Percentiles rank a stretch among this genome's conserved stretches.
Conservation (phyloP, 192 early-diverging fungal genomes). For the Glomus cerebriforme region DNA sequence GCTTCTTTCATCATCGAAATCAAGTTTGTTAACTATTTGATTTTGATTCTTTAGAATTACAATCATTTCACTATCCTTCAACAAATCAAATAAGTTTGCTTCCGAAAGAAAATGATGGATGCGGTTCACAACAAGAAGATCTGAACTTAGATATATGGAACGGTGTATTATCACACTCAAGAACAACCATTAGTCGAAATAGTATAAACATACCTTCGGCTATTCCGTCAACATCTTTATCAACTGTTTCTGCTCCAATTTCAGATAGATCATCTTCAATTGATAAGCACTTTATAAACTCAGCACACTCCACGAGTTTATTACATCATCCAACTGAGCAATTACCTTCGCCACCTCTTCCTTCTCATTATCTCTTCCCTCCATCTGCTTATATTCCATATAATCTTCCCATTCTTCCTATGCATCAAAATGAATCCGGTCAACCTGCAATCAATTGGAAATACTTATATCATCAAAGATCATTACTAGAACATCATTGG, state of each 20-base stretch:
- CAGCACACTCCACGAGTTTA: background rate
- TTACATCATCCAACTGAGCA: background rate
- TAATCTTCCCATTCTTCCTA: constrained; percentile 24
- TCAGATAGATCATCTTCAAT: background rate
- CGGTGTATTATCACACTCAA: background rate
- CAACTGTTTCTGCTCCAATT: background rate
- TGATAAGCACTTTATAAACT: background rate
- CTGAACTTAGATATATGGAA: background rate
- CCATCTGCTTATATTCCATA: background rate
- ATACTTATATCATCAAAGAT: constrained; percentile 67
- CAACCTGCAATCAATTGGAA: constrained; percentile 69
- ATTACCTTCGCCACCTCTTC: constrained; percentile 32
- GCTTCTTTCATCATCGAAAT: no score
- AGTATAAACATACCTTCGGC: background rate
- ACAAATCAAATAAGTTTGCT: background rate
- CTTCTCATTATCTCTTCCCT: constrained; percentile 23
- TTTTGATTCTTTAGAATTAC: background rate
- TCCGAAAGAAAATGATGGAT: background rate
- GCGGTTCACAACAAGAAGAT: background rate
- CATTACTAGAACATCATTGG: constrained; percentile 75
- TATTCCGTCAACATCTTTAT: background rate
- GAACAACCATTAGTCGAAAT: background rate
- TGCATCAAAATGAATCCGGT: constrained; percentile 39
- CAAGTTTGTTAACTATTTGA: background rate
- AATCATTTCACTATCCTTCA: background rate